Conservation (phyloP, 805 yeast species). For the Candida ipomoeae region DNA sequence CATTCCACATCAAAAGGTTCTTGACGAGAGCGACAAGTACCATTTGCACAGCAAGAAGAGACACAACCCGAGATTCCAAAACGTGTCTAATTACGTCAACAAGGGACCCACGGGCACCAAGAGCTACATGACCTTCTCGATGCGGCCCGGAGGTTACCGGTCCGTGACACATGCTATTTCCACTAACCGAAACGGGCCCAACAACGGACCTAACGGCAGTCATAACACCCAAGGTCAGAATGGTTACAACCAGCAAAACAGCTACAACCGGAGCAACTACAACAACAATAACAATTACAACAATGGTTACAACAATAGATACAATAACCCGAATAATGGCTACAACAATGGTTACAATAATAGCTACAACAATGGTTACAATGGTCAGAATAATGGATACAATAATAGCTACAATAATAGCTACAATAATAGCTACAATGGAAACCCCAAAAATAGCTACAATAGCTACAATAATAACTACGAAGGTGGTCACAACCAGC, state of each 20-base stretch:
- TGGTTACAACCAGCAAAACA: background rate
- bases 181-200: constrained; percentile 9
- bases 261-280: background rate
- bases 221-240: constrained; percentile 3
- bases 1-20: constrained; percentile 54
- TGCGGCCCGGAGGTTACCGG: constrained; percentile 40
- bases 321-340: background rate
- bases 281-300: background rate
- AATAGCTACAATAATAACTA: background rate
- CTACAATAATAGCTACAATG: background rate
- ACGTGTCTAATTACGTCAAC: constrained; percentile 31
- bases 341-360: constrained; percentile 2
- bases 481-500: constrained; percentile 5
- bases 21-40: constrained; percentile 68
- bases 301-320: background rate
- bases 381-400: background rate
- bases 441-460: background rate
- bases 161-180: constrained; percentile 17
- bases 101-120: constrained; percentile 38
- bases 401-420: background rate
- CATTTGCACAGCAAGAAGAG: constrained; percentile 46
- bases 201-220: background rate
- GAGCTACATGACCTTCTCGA: constrained; percentile 25
- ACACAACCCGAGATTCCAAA: constrained; percentile 13
- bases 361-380: background rate